A percentile compares a stretch with the other conserved stretches of the same genome.
These are phyloP conservation scores for Thinopyrum elongatum DNA, from an alignment of 176 grass and related monocot species.

Conservation along the genomic window DNA sequence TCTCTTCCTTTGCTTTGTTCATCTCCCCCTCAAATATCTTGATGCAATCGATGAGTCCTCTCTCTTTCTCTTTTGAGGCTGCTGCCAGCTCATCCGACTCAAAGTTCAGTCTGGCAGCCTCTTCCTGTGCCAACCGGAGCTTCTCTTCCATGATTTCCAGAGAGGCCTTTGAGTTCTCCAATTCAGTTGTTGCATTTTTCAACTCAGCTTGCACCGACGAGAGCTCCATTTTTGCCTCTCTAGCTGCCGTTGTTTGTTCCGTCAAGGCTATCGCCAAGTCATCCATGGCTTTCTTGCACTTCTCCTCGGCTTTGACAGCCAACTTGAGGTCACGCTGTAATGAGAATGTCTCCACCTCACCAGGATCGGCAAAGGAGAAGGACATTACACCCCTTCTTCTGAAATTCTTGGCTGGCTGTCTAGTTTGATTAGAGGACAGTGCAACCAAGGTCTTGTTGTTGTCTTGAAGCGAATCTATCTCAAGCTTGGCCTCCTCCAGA, in stretches of 20 bases:
- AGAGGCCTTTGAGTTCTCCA: conserved; percentile 31
- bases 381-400: conserved; percentile 48
- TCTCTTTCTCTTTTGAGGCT: conserved; percentile 70
- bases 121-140: conserved; percentile 48
- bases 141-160: conserved; percentile 39
- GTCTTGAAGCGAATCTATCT: conserved; percentile 56
- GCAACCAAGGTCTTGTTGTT: conserved; percentile 40
- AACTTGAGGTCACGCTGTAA: conserved; percentile 71
- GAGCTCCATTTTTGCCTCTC: conserved; percentile 54
- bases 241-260: conserved; percentile 53
- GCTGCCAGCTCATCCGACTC: conserved; percentile 47
- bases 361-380: conserved; percentile 30
- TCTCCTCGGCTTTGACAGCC: conserved; percentile 76
- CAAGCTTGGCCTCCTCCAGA: conserved; percentile 74
- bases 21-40: conserved; percentile 67
- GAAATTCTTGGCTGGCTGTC: conserved; percentile 34
- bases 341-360: conserved; percentile 46
- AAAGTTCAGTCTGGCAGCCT: conserved; percentile 40
- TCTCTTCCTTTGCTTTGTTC: conserved; percentile 57
- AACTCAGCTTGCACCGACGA: conserved; percentile 45
- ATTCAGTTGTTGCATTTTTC: conserved; percentile 54
- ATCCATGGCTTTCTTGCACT: conserved; percentile 90
- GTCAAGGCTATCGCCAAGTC: conserved; percentile 75
- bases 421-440: conserved; percentile 12
- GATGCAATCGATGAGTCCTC: conserved; percentile 62